These are phyloP conservation scores for Blastomyces gilchristii DNA, from an alignment of 2,329 filamentous ascomycete species.

Conservation along the genomic window DNA sequence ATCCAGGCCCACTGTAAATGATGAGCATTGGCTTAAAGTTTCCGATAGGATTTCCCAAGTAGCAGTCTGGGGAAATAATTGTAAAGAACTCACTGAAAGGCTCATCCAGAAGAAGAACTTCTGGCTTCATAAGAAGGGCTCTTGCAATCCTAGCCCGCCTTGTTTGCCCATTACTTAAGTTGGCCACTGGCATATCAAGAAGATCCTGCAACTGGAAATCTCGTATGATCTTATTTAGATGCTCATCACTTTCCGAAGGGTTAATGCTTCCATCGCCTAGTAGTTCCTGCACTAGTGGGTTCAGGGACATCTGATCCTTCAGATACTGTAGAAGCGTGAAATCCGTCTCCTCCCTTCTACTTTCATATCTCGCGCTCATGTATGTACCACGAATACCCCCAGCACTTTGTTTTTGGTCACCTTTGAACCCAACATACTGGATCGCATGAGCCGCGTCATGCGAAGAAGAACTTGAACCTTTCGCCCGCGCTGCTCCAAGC, in stretches of 20 bases:
- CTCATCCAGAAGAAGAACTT: constrained; percentile 78
- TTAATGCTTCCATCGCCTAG: background rate
- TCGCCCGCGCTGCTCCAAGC: constrained; percentile 48
- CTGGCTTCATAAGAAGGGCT: constrained; percentile 66
- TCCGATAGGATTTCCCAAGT: background rate
- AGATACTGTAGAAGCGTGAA: constrained; percentile 76
- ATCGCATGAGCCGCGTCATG: constrained; percentile 58
- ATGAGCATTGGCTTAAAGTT: background rate
- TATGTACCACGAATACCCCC: constrained; percentile 57
- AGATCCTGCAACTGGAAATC: constrained; percentile 61
- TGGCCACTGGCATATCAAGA: constrained; percentile 71
- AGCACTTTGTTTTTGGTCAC: constrained; percentile 48
- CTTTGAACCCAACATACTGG: constrained; percentile 83
- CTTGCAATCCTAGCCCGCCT: constrained; percentile 78
- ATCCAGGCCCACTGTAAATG: constrained; percentile 63
- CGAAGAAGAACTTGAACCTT: constrained; percentile 36
- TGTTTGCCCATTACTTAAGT: constrained; percentile 88
- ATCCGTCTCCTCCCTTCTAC: constrained; percentile 72
- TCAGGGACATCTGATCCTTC: constrained; percentile 70
- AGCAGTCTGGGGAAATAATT: constrained; percentile 6
- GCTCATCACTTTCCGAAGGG: constrained; percentile 38
- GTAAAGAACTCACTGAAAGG: constrained; percentile 56
- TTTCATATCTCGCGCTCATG: constrained; percentile 83
- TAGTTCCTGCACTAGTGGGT: constrained; percentile 50
- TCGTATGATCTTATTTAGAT: constrained; percentile 53